Evolutionary conservation across 148 eudicot genomes (phyloP).

Genomic region (Rheum nobile): DNA sequence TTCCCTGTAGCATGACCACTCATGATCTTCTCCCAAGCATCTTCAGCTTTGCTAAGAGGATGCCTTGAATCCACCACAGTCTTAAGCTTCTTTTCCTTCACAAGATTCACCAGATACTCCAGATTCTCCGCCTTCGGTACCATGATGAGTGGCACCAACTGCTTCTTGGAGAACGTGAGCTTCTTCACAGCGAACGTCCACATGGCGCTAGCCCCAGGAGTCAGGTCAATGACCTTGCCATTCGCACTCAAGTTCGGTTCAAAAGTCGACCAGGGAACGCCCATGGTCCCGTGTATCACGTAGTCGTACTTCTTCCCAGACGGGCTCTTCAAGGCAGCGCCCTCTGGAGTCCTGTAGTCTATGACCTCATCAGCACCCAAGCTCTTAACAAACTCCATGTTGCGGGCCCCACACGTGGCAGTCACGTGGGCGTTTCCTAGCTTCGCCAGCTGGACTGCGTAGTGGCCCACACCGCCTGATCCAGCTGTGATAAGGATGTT

Average conservation of each 20-base stretch:
- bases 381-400: conserved; percentile 48
- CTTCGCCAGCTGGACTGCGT: conserved; percentile 74
- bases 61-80: conserved; percentile 53
- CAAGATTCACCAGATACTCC: conserved; percentile 44
- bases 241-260: conserved; percentile 40
- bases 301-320: conserved; percentile 62
- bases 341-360: conserved; percentile 72
- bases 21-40: conserved; percentile 63
- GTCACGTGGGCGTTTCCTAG: conserved; percentile 73
- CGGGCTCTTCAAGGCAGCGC: conserved; percentile 57
- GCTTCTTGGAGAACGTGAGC: conserved; percentile 50
- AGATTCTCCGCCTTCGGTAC: conserved; percentile 36
- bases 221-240: conserved; percentile 57
- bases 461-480: conserved; percentile 48
- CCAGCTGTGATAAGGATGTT: conserved; percentile 5
- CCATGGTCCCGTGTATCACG: conserved; percentile 48
- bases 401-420: conserved; percentile 70
- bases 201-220: conserved; percentile 31
- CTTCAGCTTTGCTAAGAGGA: conserved; percentile 57
- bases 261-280: conserved; percentile 54
- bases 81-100: conserved; percentile 62
- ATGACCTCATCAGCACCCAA: conserved; percentile 75
- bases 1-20: conserved; percentile 40
- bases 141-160: conserved; percentile 37
- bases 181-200: conserved; percentile 47